phyloP scores from a whole-genome alignment of 2,329 filamentous ascomycete species.

The Aspergillus brunneoviolaceus region DNA sequence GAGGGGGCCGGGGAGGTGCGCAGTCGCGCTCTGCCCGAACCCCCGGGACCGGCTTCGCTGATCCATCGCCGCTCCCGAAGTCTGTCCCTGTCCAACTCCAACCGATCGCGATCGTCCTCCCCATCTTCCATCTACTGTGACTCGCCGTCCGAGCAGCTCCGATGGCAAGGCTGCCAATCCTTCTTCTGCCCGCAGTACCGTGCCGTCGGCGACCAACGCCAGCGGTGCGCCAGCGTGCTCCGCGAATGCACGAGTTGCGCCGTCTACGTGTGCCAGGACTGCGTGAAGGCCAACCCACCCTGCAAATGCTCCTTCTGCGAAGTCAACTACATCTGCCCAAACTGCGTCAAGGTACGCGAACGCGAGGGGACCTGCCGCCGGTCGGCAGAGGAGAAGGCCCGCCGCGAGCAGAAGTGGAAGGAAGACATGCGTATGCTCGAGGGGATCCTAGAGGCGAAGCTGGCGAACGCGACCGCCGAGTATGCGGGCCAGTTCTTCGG shows the following conservation, averaged over 20 bases:
- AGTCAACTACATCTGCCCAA: constrained; percentile 45
- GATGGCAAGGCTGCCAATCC: constrained; percentile 50
- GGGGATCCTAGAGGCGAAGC: constrained; percentile 40
- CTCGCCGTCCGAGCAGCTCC: constrained; percentile 35
- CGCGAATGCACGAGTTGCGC: constrained; percentile 48
- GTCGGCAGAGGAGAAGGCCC: constrained; percentile 39
- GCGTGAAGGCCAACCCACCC: constrained; percentile 39
- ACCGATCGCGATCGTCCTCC: constrained; percentile 42
- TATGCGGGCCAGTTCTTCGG: constrained; percentile 44
- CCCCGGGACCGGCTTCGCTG: constrained; percentile 16
- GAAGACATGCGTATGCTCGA: constrained; percentile 43
- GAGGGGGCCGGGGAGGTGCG: constrained; percentile 28
- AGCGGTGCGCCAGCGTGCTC: constrained; percentile 44
- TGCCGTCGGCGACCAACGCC: constrained; percentile 46
- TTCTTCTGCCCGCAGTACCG: constrained; percentile 49
- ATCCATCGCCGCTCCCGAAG: constrained; percentile 35
- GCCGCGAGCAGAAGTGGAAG: constrained; percentile 42
- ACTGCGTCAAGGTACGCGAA: constrained; percentile 41
- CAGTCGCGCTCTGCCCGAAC: constrained; percentile 12
- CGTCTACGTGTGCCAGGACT: constrained; percentile 49
- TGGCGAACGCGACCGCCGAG: constrained; percentile 45
- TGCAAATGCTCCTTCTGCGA: constrained; percentile 47
- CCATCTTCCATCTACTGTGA: constrained; percentile 40
- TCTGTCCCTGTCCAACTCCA: constrained; percentile 41
- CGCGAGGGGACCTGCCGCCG: constrained; percentile 42